Conservation (phyloP, 2,329 filamentous ascomycete species). For the Beauveria australis region DNA sequence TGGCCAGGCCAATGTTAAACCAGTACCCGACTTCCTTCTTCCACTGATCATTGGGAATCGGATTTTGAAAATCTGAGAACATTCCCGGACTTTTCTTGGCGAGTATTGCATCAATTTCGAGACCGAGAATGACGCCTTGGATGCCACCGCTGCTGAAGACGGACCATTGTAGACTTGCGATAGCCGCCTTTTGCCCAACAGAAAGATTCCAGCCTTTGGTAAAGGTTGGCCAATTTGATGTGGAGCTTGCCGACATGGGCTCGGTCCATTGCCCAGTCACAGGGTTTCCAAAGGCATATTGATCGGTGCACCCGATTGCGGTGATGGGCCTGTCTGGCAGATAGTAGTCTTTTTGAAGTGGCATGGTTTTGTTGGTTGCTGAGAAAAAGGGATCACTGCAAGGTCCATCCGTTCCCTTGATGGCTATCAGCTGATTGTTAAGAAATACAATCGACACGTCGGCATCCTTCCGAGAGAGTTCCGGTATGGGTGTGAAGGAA, state of each 20-base stretch:
- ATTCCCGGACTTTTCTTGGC: conserved; percentile 7
- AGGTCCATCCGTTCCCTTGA: conserved; percentile 4
- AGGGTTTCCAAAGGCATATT: conserved; percentile 9
- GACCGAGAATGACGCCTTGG: conserved; percentile 1
- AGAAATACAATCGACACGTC: conserved; percentile 10
- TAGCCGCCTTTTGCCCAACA: not conserved
- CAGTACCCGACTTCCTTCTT: conserved; percentile 10
- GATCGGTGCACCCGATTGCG: conserved; percentile 10
- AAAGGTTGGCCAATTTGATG: not conserved
- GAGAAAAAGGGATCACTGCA: conserved; percentile 10
- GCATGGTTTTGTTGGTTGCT: not conserved
- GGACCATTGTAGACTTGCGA: not conserved
- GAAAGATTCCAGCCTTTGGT: not conserved
- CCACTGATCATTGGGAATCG: conserved; percentile 11
- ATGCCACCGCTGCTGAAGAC: not conserved
- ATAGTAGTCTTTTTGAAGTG: not conserved
- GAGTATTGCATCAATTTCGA: not conserved
- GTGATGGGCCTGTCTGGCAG: conserved; percentile 5
- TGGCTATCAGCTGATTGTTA: conserved; percentile 7
- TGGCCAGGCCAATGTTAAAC: conserved; percentile 11
- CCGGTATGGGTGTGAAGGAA: not conserved
- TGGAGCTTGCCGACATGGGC: not conserved
- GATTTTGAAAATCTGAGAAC: not conserved
- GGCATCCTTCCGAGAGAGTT: conserved; percentile 5
- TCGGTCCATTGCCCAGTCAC: not conserved